Evolutionary conservation across 2,329 filamentous ascomycete species (phyloP), one percentile per base, ranked within the genome.

Genomic region (Passalora sequoiae): DNA sequence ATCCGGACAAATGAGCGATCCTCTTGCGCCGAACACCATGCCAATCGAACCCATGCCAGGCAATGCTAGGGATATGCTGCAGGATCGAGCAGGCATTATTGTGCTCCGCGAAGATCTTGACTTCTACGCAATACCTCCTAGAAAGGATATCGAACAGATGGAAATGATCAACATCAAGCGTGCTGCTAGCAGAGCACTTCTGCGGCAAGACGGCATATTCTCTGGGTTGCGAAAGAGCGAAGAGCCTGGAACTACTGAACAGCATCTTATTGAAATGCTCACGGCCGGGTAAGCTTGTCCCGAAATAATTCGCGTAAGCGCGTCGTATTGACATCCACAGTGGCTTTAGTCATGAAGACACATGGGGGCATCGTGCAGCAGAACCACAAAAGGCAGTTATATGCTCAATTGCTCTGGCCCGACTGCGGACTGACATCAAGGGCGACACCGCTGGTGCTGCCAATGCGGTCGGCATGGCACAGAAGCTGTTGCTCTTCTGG

Each of bases 331-430:
- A 21, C 17, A n/a, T n/a, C 25, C 35, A 7, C 56, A 97, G 92
- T 56, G 92, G 92, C 27, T 98, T 98, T 71, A 89, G 97, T 64
- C 87, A 94, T 60, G 86, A 96, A 53, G 92, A 98, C 64, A 77
- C 73, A 51, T 98, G 92, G 92, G 92, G 92, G 24, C 91, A 98
- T 66, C 85, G 92, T 46, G 91, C 92, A n/a, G 86, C 88, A 44
- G 92, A 98, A 67, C 92, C 92, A 9, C 94, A 94, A 72, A 98
- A 98, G 72, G 92, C 92, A 15, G 92, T 98, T 47, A 92, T 98
- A 58, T 98, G 92, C 76, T 95, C 88, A 67, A 79, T 98, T 52
- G 92, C 91, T 8, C 78, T 98, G 44, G 92, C 92, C 25, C 83
- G 92, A 55, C 77, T 98, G 56, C 84, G 92, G 42, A 97, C 89